Base-by-base conservation (phyloP, 805 yeast genomes). In the Hanseniaspora mollemarum region DNA sequence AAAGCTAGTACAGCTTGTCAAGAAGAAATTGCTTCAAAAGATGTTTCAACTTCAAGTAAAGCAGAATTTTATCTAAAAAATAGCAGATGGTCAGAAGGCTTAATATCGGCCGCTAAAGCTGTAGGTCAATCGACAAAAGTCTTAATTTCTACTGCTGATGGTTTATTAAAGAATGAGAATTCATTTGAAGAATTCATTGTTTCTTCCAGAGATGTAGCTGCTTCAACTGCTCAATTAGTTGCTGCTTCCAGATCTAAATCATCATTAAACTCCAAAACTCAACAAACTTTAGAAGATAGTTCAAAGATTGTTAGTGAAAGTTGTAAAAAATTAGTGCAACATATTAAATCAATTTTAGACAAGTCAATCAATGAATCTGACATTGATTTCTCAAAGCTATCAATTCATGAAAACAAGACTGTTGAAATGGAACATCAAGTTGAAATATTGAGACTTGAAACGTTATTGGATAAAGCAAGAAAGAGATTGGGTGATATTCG, bases 341-440 rank as follows among this genome's bases (percentile, higher is more conserved):
- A 78, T 60, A 94, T 87, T 1, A 85, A 82, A 66, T 69, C 67
- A 7, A 72, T 83, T 46, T 60, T 82, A 50, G 64, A 69, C 19
- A 66, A 67, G 46, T 55, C 59, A 35, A 45, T 26, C 2, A 68
- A 66, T 38, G 71, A 68, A 5, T 67, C 70, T 24, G 71, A 70
- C 32, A 66, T 80, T 51, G 94, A 87, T 62, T 83, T 80, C 61
- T 71, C 83, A 21, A 75, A 74, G 59, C 65, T 85, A 52, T 72
- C 85, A 8, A 75, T 83, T 28, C 85, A 83, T 62, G 94, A 86
- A 64, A 86, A 84, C 58, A 83, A 82, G 65, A 83, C 94, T 0
- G 75, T 77, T 21, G 92, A 87, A 59, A 84, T 87, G 94, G 94
- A 86, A 61, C 95, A 86, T 64, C 96, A 87, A 63, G 95, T 87